Evolutionary conservation across 139 green algal species (phyloP).

Genomic region (Gonium pectorale): DNA sequence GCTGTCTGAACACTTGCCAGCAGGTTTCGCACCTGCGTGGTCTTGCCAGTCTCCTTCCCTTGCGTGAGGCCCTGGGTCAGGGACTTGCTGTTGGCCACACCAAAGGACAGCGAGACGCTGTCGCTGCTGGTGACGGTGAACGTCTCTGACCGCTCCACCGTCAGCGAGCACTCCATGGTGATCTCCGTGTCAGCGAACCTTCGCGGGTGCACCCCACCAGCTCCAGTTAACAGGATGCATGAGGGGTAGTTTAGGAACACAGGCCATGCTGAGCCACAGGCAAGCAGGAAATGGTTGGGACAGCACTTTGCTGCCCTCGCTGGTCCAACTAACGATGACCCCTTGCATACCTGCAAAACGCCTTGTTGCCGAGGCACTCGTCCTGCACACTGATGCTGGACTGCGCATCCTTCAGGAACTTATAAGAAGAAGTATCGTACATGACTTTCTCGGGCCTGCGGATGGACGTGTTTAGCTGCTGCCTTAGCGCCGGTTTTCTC

Average conservation of each 20-base stretch:
- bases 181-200: neutral
- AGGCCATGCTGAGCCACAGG: too few relatives aligned
- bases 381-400: neutral
- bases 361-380: conserved; percentile 14
- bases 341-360: conserved; percentile 10
- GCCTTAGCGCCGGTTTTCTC: neutral
- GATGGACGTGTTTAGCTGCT: neutral
- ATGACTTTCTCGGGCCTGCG: neutral
- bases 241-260: too few relatives aligned
- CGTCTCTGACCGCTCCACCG: conserved; percentile 3
- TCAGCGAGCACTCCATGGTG: neutral
- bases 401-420: neutral
- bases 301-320: too few relatives aligned
- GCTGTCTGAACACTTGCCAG: neutral
- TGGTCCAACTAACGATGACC: neutral
- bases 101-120: neutral
- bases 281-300: too few relatives aligned
- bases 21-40: neutral
- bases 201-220: too few relatives aligned
- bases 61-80: neutral
- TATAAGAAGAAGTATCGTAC: neutral
- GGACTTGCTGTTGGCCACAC: neutral
- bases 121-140: neutral
- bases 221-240: too few relatives aligned
- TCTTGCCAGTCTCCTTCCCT: conserved; percentile 1